phyloP scores from a whole-genome alignment of 2,329 filamentous ascomycete genomes.

The Aspergillus amoenus region DNA sequence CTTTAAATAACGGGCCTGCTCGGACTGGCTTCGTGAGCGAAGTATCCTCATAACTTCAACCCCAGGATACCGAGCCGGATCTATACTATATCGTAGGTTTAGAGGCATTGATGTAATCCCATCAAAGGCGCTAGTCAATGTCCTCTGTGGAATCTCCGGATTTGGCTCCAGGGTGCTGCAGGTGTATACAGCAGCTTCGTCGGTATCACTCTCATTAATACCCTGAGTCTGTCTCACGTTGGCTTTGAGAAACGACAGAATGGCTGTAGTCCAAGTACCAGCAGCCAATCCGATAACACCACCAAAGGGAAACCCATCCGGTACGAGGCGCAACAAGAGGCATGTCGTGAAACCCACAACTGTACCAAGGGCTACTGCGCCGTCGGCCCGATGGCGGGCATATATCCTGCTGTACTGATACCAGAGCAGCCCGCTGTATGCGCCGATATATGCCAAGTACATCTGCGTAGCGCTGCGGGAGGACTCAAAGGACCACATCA shows the following conservation, averaged over 20 bases:
- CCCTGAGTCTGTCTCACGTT: neutral
- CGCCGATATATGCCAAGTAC: slow-evolving; percentile 51
- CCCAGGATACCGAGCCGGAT: slow-evolving; percentile 42
- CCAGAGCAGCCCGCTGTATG: slow-evolving; percentile 54
- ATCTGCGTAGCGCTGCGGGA: slow-evolving; percentile 44
- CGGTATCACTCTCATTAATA: neutral
- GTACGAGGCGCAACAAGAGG: neutral
- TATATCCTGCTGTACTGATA: slow-evolving; percentile 56
- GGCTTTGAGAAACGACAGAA: neutral
- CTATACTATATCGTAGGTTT: slow-evolving; percentile 40
- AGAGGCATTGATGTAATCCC: slow-evolving; percentile 33
- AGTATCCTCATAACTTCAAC: slow-evolving; percentile 44
- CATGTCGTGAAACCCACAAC: slow-evolving; percentile 46
- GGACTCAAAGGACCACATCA: slow-evolving; percentile 53
- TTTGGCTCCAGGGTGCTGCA: slow-evolving; percentile 14
- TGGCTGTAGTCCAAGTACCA: neutral
- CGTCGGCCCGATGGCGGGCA: slow-evolving; percentile 44
- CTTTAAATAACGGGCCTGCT: slow-evolving; percentile 18
- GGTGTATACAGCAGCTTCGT: neutral
- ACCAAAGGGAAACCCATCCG: neutral
- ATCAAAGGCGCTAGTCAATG: slow-evolving; percentile 9
- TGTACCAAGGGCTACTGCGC: slow-evolving; percentile 35
- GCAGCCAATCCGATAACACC: neutral
- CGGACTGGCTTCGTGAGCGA: slow-evolving; percentile 31
- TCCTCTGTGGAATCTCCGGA: slow-evolving; percentile 10